A percentile compares a stretch with the other conserved stretches of the same genome.
These are phyloP conservation scores for Pseudocercospora fijiensis DNA, from an alignment of 2,329 filamentous ascomycete species.

Conservation along the genomic window DNA sequence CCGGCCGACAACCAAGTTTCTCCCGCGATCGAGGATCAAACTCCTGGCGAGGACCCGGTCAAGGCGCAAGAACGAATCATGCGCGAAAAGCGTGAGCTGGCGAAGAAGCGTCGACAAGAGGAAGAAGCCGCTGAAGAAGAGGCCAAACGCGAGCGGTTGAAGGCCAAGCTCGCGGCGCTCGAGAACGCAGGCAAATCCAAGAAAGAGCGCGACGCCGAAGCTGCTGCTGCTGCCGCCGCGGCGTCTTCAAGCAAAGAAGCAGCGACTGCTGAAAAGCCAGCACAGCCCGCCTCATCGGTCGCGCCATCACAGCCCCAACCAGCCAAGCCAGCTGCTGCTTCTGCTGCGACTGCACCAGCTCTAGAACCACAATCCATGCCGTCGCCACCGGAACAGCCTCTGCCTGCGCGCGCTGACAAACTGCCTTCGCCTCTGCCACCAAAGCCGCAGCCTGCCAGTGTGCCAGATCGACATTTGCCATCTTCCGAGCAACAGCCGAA, in stretches of 20 bases:
- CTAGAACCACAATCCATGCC: constrained; percentile 24
- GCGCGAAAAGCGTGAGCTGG: constrained; percentile 43
- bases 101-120: constrained; percentile 33
- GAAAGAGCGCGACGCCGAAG: constrained; percentile 38
- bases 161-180: constrained; percentile 38
- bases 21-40: constrained; percentile 15
- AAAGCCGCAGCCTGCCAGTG: constrained; percentile 20
- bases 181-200: constrained; percentile 37
- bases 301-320: constrained; percentile 13
- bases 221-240: constrained; percentile 29
- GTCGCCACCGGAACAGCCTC: constrained; percentile 15
- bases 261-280: constrained; percentile 15
- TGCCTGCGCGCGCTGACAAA: constrained; percentile 20
- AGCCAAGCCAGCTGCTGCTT: constrained; percentile 24
- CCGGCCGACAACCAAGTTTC: constrained; percentile 17
- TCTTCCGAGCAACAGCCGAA: constrained; percentile 17
- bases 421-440: constrained; percentile 26
- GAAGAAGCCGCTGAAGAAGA: constrained; percentile 33
- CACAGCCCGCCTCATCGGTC: constrained; percentile 15
- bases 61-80: constrained; percentile 60
- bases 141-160: constrained; percentile 35
- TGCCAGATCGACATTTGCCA: constrained; percentile 20
- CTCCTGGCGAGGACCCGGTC: constrained; percentile 57
- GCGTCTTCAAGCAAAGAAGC: constrained; percentile 18
- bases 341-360: constrained; percentile 18